A percentile compares a stretch with the other conserved stretches of the same genome.
Evolutionary conservation across 2,329 filamentous ascomycete species (phyloP).

Genomic region (Colletotrichum gloeosporioides): DNA sequence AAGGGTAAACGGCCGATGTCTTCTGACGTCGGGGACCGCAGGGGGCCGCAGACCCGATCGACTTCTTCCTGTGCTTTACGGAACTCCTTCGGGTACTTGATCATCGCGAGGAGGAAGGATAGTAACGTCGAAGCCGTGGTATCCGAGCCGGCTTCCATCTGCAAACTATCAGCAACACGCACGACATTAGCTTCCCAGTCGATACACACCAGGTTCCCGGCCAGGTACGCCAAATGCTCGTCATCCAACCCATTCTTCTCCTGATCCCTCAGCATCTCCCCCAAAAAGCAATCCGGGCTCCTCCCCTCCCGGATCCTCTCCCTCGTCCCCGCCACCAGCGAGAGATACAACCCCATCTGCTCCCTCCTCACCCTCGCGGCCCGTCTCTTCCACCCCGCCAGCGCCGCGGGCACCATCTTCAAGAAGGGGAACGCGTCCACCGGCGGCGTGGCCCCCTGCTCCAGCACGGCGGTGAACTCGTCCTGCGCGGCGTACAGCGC

Average conservation of each 20-base stretch:
- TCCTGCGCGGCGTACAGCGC: slow-evolving; percentile 28
- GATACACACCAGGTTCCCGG: background rate
- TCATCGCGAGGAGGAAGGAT: slow-evolving; percentile 28
- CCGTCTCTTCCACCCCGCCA: background rate
- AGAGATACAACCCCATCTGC: background rate
- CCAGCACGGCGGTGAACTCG: slow-evolving; percentile 27
- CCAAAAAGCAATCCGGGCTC: background rate
- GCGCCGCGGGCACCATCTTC: background rate
- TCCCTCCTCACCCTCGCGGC: background rate
- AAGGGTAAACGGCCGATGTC: slow-evolving; percentile 23
- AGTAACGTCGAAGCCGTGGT: slow-evolving; percentile 24
- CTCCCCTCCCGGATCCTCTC: background rate
- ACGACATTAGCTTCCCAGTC: too few relatives aligned
- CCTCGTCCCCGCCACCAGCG: background rate
- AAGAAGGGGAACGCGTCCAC: slow-evolving; percentile 29
- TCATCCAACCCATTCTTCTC: slow-evolving; percentile 22
- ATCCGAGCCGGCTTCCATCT: slow-evolving; percentile 31
- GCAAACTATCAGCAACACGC: background rate
- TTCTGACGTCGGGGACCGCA: slow-evolving; percentile 34
- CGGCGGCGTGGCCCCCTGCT: slow-evolving; percentile 29
- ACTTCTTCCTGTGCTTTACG: slow-evolving; percentile 30
- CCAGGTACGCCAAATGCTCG: slow-evolving; percentile 25
- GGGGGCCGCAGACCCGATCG: slow-evolving; percentile 24
- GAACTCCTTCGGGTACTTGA: slow-evolving; percentile 24
- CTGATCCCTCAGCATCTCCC: background rate